phyloP scores from a whole-genome alignment of 176 grass and related monocot genomes.

The Puya raimondii region DNA sequence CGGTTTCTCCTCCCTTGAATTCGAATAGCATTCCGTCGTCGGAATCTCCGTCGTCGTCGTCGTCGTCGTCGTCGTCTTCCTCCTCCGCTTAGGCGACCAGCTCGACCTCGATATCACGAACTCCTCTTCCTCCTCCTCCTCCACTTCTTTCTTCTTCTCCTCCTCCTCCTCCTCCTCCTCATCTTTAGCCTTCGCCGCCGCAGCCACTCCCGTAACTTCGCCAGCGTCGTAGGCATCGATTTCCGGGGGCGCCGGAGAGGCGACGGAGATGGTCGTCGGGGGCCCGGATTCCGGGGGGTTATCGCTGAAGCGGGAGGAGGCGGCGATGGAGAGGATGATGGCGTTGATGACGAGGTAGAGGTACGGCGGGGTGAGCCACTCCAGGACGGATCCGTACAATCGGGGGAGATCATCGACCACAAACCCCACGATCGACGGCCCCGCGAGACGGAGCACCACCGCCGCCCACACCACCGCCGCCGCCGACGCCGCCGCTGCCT shows the following conservation, averaged over 20 bases:
- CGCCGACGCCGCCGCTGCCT: conserved; percentile 15
- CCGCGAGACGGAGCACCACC: conserved; percentile 27
- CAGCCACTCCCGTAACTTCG: not conserved
- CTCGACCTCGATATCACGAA: conserved; percentile 66
- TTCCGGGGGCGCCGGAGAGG: not conserved
- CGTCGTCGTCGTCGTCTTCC: not conserved
- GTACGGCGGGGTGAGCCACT: conserved; percentile 83
- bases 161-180: conserved; percentile 19
- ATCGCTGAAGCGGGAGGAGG: conserved; percentile 47
- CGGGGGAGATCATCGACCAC: conserved; percentile 46
- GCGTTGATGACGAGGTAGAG: conserved; percentile 91
- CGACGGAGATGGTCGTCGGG: not conserved
- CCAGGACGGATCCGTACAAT: conserved; percentile 25
- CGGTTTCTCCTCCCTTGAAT: conserved; percentile 61
- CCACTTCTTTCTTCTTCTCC: not conserved
- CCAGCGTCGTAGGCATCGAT: not conserved
- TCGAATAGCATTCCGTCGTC: not conserved
- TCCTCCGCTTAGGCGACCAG: conserved; percentile 44
- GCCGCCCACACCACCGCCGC: conserved; percentile 35
- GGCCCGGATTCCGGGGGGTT: conserved; percentile 5
- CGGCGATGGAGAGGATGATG: conserved; percentile 94
- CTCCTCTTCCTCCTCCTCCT: conserved; percentile 24
- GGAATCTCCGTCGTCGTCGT: not conserved
- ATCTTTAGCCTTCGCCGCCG: not conserved
- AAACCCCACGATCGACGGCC: conserved; percentile 32